A percentile compares a stretch with the other conserved stretches of the same genome.
Conservation (phyloP, 2,329 filamentous ascomycete genomes). For the Phaeosphaeriaceae sp. region DNA sequence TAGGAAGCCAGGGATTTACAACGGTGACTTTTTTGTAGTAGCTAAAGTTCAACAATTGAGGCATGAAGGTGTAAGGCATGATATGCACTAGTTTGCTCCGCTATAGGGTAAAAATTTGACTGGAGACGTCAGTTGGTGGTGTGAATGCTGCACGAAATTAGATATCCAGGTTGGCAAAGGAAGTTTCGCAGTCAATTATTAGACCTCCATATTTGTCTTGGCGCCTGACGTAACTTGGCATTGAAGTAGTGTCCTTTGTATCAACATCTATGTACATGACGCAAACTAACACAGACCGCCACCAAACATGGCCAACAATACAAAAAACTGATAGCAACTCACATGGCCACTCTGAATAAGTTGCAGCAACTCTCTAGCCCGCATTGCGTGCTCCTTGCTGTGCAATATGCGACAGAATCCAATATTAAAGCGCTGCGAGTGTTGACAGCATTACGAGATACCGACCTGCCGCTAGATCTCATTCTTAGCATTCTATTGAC, state of each 20-base stretch:
- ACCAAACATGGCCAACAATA: slow-evolving; percentile 3
- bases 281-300: background rate
- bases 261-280: background rate
- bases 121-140: too few species aligned
- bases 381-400: slow-evolving; percentile 75
- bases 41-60: too few species aligned
- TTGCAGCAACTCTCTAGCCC: slow-evolving; percentile 62
- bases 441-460: slow-evolving; percentile 63
- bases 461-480: slow-evolving; percentile 68
- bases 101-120: too few species aligned
- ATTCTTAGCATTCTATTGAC: slow-evolving; percentile 76
- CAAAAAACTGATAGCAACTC: background rate
- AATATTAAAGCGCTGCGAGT: slow-evolving; percentile 68
- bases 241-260: slow-evolving; percentile 17
- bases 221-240: slow-evolving; percentile 25
- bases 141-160: background rate
- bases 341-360: slow-evolving; percentile 22
- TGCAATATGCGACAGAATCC: slow-evolving; percentile 70
- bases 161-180: background rate
- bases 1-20: too few species aligned
- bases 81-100: too few species aligned
- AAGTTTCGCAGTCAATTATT: background rate
- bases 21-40: too few species aligned
- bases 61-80: too few species aligned
- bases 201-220: slow-evolving; percentile 20